Evolutionary conservation across 2,329 filamentous ascomycete genomes (phyloP), one percentile per base, ranked within the genome.

Genomic region (Sclerotinia sclerotiorum): DNA sequence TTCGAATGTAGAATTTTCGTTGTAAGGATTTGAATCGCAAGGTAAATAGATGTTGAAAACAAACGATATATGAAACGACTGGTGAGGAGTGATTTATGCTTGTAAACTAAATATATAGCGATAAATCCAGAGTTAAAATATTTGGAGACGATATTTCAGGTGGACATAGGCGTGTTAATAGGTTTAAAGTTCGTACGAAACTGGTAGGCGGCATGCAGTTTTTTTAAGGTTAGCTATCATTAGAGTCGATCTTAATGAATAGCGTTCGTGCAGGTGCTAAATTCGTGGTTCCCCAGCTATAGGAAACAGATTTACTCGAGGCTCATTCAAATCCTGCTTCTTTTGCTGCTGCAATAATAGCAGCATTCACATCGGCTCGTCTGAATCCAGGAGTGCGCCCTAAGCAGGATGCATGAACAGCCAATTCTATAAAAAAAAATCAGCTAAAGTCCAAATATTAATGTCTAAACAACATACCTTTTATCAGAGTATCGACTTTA

Each of bases 311-410:
- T 13, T 11, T 19, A 27, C 29, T 51, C 46, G n/a, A 5, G 17
- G 7, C 32, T 62, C 32, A 63, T 46, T 48, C 52, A 29, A 44
- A 55, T 15, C 65, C 65, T 35, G 65, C 58, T 44, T 67, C 17
- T 35, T 29, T 67, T 7, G 48, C 65, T 35, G 65, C 65, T 15
- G 48, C 39, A 15, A 68, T 15, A 49, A 78, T 74, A 55, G 77
- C 76, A 32, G 72, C 69, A 69, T 78, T 77, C 6, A 79, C 74
- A 70, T 79, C 77, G 21, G 68, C 49, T 6, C 71, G 74, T 52
- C 75, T 72, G 46, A 74, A 78, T 21, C 77, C 77, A 35, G 77
- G 75, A 13, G 72, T 62, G 29, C 77, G 69, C 24, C 77, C 76
- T 19, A 79, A 61, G 68, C 77, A 78, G 24, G 76, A 72, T 35